Evolutionary conservation across 345 rosid species (phyloP).

Genomic region (Citrus sp.): DNA sequence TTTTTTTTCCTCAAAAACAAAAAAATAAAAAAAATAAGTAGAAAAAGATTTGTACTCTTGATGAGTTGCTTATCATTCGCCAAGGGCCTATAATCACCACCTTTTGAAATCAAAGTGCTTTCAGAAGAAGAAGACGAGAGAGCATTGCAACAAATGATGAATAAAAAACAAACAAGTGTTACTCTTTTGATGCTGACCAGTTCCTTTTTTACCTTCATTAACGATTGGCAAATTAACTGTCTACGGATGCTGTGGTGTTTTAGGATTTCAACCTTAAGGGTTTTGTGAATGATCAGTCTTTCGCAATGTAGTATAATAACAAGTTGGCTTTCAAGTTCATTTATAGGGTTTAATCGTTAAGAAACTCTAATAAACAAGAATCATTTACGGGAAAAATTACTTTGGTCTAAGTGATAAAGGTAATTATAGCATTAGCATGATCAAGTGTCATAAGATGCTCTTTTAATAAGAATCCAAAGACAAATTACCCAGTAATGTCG

Average conservation of each 20-base stretch:
- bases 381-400: no score
- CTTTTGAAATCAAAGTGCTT: constrained; percentile 12
- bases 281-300: not conserved
- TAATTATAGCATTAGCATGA: no score
- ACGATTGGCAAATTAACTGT: not conserved
- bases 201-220: not conserved
- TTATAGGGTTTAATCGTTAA: no score
- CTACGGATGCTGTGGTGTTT: not conserved
- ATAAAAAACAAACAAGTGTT: not conserved
- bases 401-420: no score
- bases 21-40: no score
- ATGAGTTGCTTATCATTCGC: not conserved
- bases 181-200: not conserved
- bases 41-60: not conserved
- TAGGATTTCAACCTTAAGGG: not conserved
- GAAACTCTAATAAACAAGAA: not conserved
- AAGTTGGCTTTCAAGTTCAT: not conserved
- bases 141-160: constrained; percentile 2
- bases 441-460: no score
- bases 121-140: constrained; percentile 5
- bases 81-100: not conserved
- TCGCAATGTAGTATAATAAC: no score
- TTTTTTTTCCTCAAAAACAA: no score
- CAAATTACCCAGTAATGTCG: not conserved
- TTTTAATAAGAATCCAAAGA: not conserved